phyloP scores from a whole-genome alignment of 371 early-diverging fungal genomes.

The Gilbertella persicaria region DNA sequence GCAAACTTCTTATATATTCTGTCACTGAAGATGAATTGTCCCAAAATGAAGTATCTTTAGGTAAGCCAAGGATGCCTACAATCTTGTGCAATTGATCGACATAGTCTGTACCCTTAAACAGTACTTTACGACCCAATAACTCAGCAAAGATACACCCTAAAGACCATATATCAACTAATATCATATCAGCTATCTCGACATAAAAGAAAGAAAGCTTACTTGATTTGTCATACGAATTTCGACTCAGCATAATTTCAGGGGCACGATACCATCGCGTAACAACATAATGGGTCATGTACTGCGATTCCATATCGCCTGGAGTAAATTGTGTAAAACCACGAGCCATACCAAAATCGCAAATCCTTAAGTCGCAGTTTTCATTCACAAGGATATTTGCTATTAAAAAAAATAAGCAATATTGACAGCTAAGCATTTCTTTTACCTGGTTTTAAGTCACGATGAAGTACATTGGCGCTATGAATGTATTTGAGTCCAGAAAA shows the following conservation, averaged over 20 bases:
- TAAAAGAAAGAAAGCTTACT: slow-evolving; percentile 26
- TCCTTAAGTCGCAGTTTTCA: slow-evolving; percentile 78
- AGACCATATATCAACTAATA: slow-evolving; percentile 98
- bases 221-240: slow-evolving; percentile 36
- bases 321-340: slow-evolving; percentile 31
- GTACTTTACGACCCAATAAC: slow-evolving; percentile 86
- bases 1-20: slow-evolving; percentile 42
- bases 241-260: slow-evolving; percentile 51
- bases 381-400: slow-evolving; percentile 87
- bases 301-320: slow-evolving; percentile 24
- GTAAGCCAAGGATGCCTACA: slow-evolving; percentile 93
- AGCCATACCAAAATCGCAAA: slow-evolving; percentile 59
- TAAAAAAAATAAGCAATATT: background rate
- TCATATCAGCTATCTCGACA: slow-evolving; percentile 15
- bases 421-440: background rate
- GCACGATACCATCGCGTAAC: slow-evolving; percentile 55
- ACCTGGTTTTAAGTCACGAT: slow-evolving; percentile 88
- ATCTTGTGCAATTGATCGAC: slow-evolving; percentile 94
- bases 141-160: slow-evolving; percentile 99
- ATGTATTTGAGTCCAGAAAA: slow-evolving; percentile 88
- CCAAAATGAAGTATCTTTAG: slow-evolving; percentile 73
- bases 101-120: slow-evolving; percentile 94
- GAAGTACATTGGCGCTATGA: slow-evolving; percentile 87
- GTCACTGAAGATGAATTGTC: slow-evolving; percentile 44
- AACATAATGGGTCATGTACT: slow-evolving; percentile 48